These are phyloP conservation scores for Rhizopus sp. DNA, from an alignment of 371 early-diverging fungal species.

Conservation along the genomic window DNA sequence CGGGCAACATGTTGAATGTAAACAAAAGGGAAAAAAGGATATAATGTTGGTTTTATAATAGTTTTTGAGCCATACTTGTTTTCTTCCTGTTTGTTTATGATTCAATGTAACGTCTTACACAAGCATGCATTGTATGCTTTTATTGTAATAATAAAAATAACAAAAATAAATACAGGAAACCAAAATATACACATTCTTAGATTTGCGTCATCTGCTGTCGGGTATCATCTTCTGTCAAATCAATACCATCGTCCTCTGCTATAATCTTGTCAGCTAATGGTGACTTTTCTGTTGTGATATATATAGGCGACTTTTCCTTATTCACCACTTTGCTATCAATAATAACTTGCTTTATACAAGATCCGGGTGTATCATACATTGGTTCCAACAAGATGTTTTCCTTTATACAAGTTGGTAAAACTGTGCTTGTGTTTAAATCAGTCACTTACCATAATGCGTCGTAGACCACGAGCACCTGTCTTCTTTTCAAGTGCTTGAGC, in stretches of 20 bases:
- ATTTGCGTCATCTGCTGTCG: conserved; percentile 30
- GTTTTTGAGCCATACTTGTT: background rate
- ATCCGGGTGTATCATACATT: conserved; percentile 82
- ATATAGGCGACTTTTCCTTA: conserved; percentile 20
- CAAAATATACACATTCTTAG: conserved; percentile 2
- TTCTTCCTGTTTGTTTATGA: too few species aligned
- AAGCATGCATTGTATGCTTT: too few species aligned
- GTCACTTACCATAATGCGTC: conserved; percentile 74
- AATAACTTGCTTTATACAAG: conserved; percentile 70
- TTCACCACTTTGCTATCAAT: conserved; percentile 64
- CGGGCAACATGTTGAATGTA: background rate
- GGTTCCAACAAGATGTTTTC: conserved; percentile 77
- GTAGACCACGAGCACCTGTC: conserved; percentile 89
- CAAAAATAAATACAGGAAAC: background rate
- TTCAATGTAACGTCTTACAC: too few species aligned
- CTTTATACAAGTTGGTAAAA: conserved; percentile 22
- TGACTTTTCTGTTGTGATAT: conserved; percentile 23
- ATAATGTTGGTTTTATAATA: conserved; percentile 4
- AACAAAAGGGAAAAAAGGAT: too few species aligned
- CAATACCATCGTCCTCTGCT: conserved; percentile 24
- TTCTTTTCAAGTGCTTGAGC: conserved; percentile 77
- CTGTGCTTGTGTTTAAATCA: background rate
- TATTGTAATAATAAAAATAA: background rate
- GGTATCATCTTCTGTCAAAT: conserved; percentile 15
- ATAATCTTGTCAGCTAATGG: conserved; percentile 27